Percentiles rank a stretch among this genome's conserved stretches.
Evolutionary conservation across 2,329 filamentous ascomycete species (phyloP).

Genomic region (Colletotrichum limetticola): DNA sequence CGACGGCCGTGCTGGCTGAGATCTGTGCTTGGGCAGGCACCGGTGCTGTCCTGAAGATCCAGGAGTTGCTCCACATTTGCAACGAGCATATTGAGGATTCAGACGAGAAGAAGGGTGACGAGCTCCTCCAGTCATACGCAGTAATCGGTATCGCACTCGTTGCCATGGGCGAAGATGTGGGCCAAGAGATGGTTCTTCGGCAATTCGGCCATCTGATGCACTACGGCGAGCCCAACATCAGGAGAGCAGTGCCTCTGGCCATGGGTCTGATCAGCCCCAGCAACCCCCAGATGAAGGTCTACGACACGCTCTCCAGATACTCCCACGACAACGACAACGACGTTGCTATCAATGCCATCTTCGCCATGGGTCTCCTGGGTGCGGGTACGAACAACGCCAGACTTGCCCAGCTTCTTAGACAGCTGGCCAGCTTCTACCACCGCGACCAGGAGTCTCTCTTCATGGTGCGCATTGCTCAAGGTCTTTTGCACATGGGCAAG

Average conservation of each 20-base stretch:
- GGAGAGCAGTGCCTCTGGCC: constrained; percentile 92
- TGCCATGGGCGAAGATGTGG: constrained; percentile 97
- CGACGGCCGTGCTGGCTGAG: constrained; percentile 93
- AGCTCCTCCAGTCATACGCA: constrained; percentile 94
- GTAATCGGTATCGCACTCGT: constrained; percentile 94
- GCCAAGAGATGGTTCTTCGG: constrained; percentile 97
- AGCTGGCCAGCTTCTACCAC: constrained; percentile 98
- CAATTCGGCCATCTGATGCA: constrained; percentile 99
- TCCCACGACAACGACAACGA: constrained; percentile 99
- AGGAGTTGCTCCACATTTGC: constrained; percentile 96
- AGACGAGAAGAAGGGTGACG: constrained; percentile 94
- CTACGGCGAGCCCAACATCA: constrained; percentile 97
- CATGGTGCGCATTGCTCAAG: constrained; percentile 99
- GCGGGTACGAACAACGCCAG: constrained; percentile 98
- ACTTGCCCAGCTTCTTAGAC: constrained; percentile 90
- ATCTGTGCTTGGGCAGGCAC: constrained; percentile 99
- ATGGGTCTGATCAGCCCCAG: constrained; percentile 97
- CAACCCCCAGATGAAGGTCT: constrained; percentile 99
- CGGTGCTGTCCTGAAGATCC: constrained; percentile 95
- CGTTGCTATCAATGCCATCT: constrained; percentile 98
- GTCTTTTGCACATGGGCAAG: constrained; percentile 98
- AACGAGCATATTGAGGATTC: constrained; percentile 97
- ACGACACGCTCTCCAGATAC: constrained; percentile 97
- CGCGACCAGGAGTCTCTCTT: constrained; percentile 95
- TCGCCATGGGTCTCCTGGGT: constrained; percentile 97